Percentiles rank a stretch among this genome's conserved stretches.
Evolutionary conservation across 108 stramenopile species (phyloP).

Genomic region (Hondaea fermentalgiana): DNA sequence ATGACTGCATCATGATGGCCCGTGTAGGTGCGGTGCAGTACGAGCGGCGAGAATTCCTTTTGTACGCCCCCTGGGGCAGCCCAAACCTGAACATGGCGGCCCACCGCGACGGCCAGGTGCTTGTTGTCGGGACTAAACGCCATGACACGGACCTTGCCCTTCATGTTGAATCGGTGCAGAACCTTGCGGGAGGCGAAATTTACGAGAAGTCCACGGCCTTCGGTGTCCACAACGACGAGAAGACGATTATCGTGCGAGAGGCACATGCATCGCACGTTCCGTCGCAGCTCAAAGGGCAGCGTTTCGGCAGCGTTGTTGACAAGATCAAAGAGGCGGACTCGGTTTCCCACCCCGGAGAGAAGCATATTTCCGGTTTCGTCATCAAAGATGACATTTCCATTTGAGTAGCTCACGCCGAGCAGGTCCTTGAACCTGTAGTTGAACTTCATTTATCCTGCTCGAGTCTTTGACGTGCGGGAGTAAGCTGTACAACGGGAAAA

Average conservation of each 20-base stretch:
- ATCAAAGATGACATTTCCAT: constrained; percentile 82
- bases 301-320: constrained; percentile 65
- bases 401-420: constrained; percentile 80
- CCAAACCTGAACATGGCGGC: constrained; percentile 90
- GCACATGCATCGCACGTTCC: constrained; percentile 75
- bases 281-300: constrained; percentile 74
- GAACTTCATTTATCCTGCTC: constrained; percentile 28
- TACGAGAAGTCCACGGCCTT: constrained; percentile 43
- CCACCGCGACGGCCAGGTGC: constrained; percentile 77
- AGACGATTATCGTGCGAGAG: constrained; percentile 69
- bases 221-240: constrained; percentile 67
- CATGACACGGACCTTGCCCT: constrained; percentile 64
- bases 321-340: constrained; percentile 79
- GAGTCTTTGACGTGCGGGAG: too few species aligned
- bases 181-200: constrained; percentile 66
- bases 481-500: too few species aligned
- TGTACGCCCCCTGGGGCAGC: constrained; percentile 59
- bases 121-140: constrained; percentile 73
- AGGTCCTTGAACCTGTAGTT: constrained; percentile 85
- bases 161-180: constrained; percentile 84
- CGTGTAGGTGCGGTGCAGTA: constrained; percentile 75
- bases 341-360: constrained; percentile 80
- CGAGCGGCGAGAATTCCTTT: constrained; percentile 82
- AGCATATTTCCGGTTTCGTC: constrained; percentile 70
- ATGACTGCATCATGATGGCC: constrained; percentile 74